These are phyloP conservation scores for Leccinum variicolor DNA, from an alignment of 768 basidiomycete genomes.

Conservation along the genomic window DNA sequence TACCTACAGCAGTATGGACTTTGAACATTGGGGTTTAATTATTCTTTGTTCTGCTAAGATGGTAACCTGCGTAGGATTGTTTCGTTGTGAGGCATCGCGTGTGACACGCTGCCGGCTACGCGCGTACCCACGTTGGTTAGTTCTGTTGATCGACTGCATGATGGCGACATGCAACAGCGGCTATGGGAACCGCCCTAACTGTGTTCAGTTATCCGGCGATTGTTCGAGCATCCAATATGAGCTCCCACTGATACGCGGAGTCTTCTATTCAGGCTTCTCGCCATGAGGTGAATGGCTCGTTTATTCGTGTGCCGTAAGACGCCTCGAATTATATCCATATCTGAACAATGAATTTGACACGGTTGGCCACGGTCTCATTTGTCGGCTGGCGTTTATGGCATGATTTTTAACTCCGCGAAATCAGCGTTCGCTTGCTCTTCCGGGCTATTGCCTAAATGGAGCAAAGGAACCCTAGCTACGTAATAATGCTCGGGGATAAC, in stretches of 20 bases:
- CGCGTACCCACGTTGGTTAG: background rate
- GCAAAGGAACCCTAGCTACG: background rate
- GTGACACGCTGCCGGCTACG: background rate
- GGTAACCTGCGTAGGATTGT: background rate
- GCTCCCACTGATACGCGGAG: background rate
- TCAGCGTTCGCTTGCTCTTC: background rate
- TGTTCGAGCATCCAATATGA: background rate
- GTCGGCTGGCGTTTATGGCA: background rate
- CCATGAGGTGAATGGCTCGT: background rate
- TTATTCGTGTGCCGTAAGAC: background rate
- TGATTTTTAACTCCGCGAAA: background rate
- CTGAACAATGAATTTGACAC: background rate
- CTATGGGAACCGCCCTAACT: background rate
- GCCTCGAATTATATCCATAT: background rate
- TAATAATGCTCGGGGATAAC: background rate
- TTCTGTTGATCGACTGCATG: background rate
- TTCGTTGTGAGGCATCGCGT: background rate
- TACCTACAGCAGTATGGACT: background rate
- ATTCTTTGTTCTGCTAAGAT: background rate
- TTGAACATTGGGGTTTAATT: background rate
- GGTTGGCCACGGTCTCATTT: background rate
- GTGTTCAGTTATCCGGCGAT: background rate
- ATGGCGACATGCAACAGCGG: background rate
- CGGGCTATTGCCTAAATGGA: background rate
- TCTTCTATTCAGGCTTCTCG: background rate